Conservation (phyloP, 164 flowering plant genomes). For the Vitis cinerea region DNA sequence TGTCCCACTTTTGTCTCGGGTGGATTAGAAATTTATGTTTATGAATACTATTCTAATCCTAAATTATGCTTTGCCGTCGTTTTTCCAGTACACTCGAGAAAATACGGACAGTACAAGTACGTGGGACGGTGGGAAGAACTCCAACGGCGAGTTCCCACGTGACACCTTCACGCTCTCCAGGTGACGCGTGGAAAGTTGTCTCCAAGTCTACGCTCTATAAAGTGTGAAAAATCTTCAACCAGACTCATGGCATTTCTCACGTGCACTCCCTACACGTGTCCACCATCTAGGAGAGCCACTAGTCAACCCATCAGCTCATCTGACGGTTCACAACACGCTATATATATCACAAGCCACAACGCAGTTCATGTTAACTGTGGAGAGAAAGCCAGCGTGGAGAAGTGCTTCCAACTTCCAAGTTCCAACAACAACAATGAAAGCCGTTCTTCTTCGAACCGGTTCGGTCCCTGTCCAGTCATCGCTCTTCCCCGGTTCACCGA, state of each 20-base stretch:
- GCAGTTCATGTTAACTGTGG: too few relatives aligned
- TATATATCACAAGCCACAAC: background rate
- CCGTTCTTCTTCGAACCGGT: constrained; percentile 47
- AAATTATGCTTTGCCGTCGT: too few relatives aligned
- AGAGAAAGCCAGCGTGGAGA: background rate
- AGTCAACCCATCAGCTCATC: constrained; percentile 24
- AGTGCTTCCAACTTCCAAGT: too few relatives aligned
- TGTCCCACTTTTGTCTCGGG: too few relatives aligned
- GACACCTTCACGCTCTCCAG: constrained; percentile 8
- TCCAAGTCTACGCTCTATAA: background rate
- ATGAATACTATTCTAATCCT: too few relatives aligned
- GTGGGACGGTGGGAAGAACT: too few relatives aligned
- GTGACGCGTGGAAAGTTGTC: constrained; percentile 9
- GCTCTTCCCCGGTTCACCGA: constrained; percentile 23
- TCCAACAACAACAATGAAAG: constrained; percentile 32
- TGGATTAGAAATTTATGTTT: too few relatives aligned
- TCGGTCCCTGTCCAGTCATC: constrained; percentile 27
- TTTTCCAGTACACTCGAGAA: too few relatives aligned
- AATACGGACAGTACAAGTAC: too few relatives aligned
- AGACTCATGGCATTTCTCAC: constrained; percentile 24
- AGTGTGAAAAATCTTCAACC: background rate
- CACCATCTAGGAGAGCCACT: background rate
- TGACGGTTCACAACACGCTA: constrained; percentile 15
- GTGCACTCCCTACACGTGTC: constrained; percentile 36
- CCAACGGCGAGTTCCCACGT: too few relatives aligned